Base-by-base conservation (phyloP, 2,329 filamentous ascomycete genomes). In the Zymoseptoria tritici region DNA sequence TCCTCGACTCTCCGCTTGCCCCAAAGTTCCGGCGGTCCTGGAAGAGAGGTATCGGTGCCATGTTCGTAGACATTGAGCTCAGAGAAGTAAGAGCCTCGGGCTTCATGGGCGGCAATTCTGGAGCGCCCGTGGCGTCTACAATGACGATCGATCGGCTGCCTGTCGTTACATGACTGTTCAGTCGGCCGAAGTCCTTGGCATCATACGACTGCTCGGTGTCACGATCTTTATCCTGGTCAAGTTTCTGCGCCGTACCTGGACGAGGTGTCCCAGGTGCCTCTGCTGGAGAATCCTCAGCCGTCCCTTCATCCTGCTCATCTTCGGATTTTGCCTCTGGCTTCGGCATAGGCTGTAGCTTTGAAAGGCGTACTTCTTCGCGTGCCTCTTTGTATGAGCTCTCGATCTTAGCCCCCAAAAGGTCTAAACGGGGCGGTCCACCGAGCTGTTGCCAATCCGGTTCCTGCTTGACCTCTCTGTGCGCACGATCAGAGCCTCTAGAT, bases 81-180 rank as follows among this genome's bases (percentile, higher is more conserved):
- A 68, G 60, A 9, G 69, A 68, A 29, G 67, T 67, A 36, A 71
- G 51, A 6, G 60, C 66, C 22, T 66, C 62, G 19, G 64, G 61
- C 50, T 64, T 64, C 53, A 62, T 61, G 4, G 66, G 63, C 19
- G 56, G 60, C 11, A 66, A n/a, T 52, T 66, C 62, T 36, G 66
- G 65, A 0, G 86, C 87, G 31, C 84, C 85, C 60, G 82, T 84
- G 63, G 83, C 82, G 66, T 95, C 90, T 42, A 96, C 85, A 69
- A 96, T 95, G 58, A 96, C 82, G 65, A 96, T 95, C 0, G 91
- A 96, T 70, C 92, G 88, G 78, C 90, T 96, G n/a, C 90, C 89
- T 9, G 81, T 80, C 0, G 91, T 94, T 52, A 93, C 83, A 58
- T 79, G 78, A 64, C 82, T 85, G 56, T 78, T 70, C 42, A 61